Conservation (phyloP, 208 protist species). For the Strigomonas culicis region DNA sequence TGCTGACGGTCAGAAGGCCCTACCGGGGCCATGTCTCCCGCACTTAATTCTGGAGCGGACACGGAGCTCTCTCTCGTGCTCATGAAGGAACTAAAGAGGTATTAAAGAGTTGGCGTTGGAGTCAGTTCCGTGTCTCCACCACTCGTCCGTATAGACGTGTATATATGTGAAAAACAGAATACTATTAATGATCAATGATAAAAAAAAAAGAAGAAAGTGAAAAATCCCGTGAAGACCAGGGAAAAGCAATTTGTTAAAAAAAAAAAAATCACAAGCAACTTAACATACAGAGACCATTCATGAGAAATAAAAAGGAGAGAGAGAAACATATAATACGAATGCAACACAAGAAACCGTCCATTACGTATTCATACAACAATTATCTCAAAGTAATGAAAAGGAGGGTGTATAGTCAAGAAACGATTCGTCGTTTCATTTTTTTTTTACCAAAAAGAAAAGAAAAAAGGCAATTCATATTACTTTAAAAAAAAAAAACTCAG, state of each 20-base stretch:
- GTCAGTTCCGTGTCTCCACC: not conserved
- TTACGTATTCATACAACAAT: conserved; percentile 1
- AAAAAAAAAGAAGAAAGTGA: not conserved
- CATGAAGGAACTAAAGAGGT: not conserved
- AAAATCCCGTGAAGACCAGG: not conserved
- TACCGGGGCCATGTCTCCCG: too few species aligned
- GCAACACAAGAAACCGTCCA: not conserved
- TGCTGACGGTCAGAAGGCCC: too few species aligned
- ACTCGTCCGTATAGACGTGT: not conserved
- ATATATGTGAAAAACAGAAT: not conserved
- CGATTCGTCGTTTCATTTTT: not conserved
- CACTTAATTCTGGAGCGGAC: too few species aligned
- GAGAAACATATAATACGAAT: not conserved
- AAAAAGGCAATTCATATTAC: not conserved
- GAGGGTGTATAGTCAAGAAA: not conserved
- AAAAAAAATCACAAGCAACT: not conserved
- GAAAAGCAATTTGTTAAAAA: not conserved
- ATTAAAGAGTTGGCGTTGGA: not conserved
- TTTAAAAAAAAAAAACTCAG: not conserved
- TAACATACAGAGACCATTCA: not conserved
- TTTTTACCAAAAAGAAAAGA: conserved; percentile 6
- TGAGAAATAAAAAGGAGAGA: not conserved
- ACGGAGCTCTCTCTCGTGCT: not conserved
- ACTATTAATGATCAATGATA: too few species aligned
- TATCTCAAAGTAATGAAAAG: conserved; percentile 2